Base-by-base conservation (phyloP, 768 basidiomycete genomes). In the Hydnomerulius pinastri region DNA sequence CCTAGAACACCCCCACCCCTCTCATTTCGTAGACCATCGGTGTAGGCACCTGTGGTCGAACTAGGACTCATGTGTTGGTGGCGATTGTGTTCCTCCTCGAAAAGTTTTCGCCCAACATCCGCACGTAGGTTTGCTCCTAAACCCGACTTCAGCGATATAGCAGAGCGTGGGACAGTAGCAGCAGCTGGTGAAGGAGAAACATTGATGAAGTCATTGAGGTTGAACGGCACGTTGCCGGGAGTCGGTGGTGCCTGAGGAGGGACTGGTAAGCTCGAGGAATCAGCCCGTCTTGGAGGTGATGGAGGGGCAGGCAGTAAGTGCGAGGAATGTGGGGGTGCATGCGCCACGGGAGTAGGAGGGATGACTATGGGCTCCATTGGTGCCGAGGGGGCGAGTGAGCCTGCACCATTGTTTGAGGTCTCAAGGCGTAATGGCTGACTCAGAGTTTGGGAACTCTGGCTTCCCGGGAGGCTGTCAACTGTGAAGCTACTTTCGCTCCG, bases 141-240 rank as follows among this genome's bases (percentile, higher is more conserved):
- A 36, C 64, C 63, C 20, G 66, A 61, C 57, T 59, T 59, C 59
- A 62, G 59, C 57, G 46, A 64, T 21, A 70, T 61, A n/a, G 69
- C 54, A 40, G 66, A 63, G 27, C 60, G 71, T 9, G 60, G 60
- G 39, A 67, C 60, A 2, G 63, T 49, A 12, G 67, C 70, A 13
- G 75, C 66, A 11, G 76, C 72, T 5, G 84, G 82, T 3, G 84
- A 83, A 12, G 85, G 85, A 21, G 86, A 87, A 30, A 83, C 83
- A 57, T 89, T 82, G 61, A 88, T 81, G 63, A 82, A 90, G 50
- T 89, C 87, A 55, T 78, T 78, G 51, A 87, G 73, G 64, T 87
- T 85, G 68, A 89, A 87, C 67, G 58, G 68, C 57, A 55, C 67
- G 32, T 56, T 59, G 30, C 54, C 68, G 23, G 72, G 72, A 3